A percentile compares a stretch with the other conserved stretches of the same genome.
phyloP scores from a whole-genome alignment of 768 basidiomycete genomes.

The Amyloporia xantha region DNA sequence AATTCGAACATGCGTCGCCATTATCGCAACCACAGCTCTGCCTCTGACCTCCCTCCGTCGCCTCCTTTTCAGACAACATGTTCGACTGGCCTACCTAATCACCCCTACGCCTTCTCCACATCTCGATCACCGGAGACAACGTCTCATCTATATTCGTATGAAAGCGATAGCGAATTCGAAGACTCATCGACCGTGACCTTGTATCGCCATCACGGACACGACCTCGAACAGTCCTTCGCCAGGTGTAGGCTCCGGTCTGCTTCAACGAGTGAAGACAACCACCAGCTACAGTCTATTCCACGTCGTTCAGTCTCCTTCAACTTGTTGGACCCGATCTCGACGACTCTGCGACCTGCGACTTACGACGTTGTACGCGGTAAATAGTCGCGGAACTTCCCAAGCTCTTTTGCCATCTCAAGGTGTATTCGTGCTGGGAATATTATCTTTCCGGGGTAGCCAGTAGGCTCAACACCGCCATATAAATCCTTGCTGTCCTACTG shows the following conservation, averaged over 20 bases:
- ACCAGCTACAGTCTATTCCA: too few species aligned
- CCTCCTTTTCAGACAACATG: too few species aligned
- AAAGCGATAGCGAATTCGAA: too few species aligned
- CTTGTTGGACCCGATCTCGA: background rate
- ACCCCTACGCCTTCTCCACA: too few species aligned
- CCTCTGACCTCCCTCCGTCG: too few species aligned
- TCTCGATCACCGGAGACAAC: too few species aligned
- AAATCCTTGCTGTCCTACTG: background rate
- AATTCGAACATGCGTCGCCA: slow-evolving; percentile 84
- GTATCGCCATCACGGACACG: too few species aligned
- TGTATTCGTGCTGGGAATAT: background rate
- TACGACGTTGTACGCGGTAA: background rate
- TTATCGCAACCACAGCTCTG: slow-evolving; percentile 53
- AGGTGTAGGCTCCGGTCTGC: background rate
- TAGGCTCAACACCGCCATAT: background rate
- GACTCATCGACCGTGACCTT: too few species aligned
- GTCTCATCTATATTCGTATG: too few species aligned
- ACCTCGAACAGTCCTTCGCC: background rate
- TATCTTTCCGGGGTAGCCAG: background rate
- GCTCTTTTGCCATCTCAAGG: background rate
- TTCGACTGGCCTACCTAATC: too few species aligned
- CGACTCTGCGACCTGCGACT: background rate
- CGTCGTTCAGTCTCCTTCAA: background rate
- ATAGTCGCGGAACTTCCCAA: background rate
- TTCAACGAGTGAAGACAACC: too few species aligned